phyloP scores from a whole-genome alignment of 1,284 basidiomycete species.

The Lentinula novae-zelandiae region DNA sequence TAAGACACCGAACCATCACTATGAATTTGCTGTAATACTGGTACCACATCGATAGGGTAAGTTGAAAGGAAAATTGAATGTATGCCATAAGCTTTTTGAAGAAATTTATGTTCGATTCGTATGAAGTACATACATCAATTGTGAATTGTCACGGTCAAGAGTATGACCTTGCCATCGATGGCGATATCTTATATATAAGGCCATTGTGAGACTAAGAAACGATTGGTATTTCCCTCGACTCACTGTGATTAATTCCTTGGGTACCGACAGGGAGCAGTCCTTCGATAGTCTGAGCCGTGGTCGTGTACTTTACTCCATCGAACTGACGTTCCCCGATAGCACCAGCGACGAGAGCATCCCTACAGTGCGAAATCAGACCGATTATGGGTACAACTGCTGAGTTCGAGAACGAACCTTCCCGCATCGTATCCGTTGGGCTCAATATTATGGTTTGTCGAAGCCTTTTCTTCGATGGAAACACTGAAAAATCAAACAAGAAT shows the following conservation, averaged over 20 bases:
- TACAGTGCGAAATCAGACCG: neutral
- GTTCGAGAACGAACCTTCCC: constrained; percentile 31
- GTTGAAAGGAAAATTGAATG: neutral
- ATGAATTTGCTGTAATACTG: too few species aligned
- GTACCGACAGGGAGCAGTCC: constrained; percentile 40
- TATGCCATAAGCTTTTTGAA: too few species aligned
- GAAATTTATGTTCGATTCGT: too few species aligned
- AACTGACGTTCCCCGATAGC: constrained; percentile 32
- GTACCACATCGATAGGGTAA: too few species aligned
- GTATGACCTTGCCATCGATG: constrained; percentile 22
- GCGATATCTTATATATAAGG: constrained; percentile 20
- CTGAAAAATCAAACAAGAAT: constrained; percentile 22
- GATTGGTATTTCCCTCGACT: neutral
- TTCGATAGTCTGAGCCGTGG: constrained; percentile 32
- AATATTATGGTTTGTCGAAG: constrained; percentile 40
- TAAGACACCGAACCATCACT: too few species aligned
- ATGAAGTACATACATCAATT: neutral
- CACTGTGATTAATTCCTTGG: constrained; percentile 43
- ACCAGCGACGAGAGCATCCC: constrained; percentile 32
- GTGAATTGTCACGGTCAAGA: constrained; percentile 21
- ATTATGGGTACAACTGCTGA: too few species aligned
- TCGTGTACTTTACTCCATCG: constrained; percentile 39
- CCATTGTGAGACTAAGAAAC: constrained; percentile 17
- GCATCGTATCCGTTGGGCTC: constrained; percentile 49
- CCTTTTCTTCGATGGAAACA: constrained; percentile 45